Percentiles rank a stretch among this genome's conserved stretches.
phyloP scores from a whole-genome alignment of 371 early-diverging fungal species.

The Mucor lusitanicus region DNA sequence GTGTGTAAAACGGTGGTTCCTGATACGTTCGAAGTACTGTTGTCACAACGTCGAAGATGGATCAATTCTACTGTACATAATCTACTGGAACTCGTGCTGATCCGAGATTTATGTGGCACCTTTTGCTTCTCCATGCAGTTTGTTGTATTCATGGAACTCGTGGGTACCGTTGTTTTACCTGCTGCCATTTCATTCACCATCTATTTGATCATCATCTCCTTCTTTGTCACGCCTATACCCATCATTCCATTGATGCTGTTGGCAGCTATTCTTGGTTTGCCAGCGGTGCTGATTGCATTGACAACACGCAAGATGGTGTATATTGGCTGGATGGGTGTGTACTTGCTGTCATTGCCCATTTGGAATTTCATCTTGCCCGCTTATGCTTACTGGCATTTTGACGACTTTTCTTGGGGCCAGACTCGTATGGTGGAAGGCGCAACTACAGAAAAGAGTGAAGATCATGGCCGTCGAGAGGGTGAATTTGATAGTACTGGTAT shows the following conservation, averaged over 20 bases:
- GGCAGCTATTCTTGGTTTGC: constrained; percentile 80
- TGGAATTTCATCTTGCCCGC: constrained; percentile 93
- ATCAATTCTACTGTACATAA: constrained; percentile 98
- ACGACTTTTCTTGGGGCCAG: constrained; percentile 97
- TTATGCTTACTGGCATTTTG: constrained; percentile 97
- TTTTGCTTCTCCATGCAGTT: constrained; percentile 98
- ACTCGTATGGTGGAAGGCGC: constrained; percentile 81
- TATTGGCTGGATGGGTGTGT: constrained; percentile 91
- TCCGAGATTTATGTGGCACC: constrained; percentile 92
- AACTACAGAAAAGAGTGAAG: constrained; percentile 67
- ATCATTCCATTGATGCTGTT: constrained; percentile 70
- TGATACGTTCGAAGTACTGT: constrained; percentile 80
- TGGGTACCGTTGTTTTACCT: constrained; percentile 93
- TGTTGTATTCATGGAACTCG: constrained; percentile 90
- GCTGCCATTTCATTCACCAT: constrained; percentile 89
- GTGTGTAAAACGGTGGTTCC: constrained; percentile 96
- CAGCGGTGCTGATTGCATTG: constrained; percentile 83
- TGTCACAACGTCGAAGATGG: constrained; percentile 95
- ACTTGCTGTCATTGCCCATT: constrained; percentile 85
- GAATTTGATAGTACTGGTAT: constrained; percentile 54
- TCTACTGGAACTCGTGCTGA: constrained; percentile 85
- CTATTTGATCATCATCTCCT: constrained; percentile 69
- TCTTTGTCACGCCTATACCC: constrained; percentile 56
- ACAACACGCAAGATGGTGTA: constrained; percentile 84
- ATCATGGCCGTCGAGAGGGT: constrained; percentile 52